Evolutionary conservation across 805 yeast species (phyloP), one percentile per base, ranked within the genome.

Genomic region (Ogataea pignaliae): DNA sequence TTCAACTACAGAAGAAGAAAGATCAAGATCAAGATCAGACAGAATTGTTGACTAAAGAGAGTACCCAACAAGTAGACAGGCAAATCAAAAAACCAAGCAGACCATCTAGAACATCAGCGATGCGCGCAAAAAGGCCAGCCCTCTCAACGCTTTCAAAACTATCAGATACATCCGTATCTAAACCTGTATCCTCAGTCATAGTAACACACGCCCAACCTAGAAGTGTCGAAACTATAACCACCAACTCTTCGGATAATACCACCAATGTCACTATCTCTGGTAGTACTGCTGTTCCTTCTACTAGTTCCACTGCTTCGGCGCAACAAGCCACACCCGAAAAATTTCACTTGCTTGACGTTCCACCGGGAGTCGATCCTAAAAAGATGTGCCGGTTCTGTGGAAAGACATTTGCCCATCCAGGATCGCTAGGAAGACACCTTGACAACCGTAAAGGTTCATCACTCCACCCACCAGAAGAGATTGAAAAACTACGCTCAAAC

Each of bases 361-460:
- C 60, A 5, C 47, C 46, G 2, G 59, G 59, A 21, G 56, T 52
- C 5, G 63, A 59, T 34, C 63, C 62, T 3, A 66, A 69, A 52
- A 66, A 57, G 47, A 57, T 64, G 42, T 78, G 85, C 55, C 66
- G 66, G 0, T 78, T 77, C 53, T 80, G 85, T 52, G 74, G 74
- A 1, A 66, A 70, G 45, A 64, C 71, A 1, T 81, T 79, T 56
- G 70, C 79, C 2, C 78, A 77, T 46, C 75, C 79, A 7, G 83
- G 84, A 2, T 76, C 82, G 0, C 63, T 78, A 44, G 84, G 84
- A 1, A 64, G 85, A 31, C 85, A 80, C 56, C 56, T 81, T 36
- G 85, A 81, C 52, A 57, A 68, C 37, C 72, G 76, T 47, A 75
- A 75, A 42, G 85, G 85, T 1, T 70, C 79, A 10, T 54, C 66